phyloP scores from a whole-genome alignment of 495 filamentous ascomycete genomes.

The Corynascus novoguineensis region DNA sequence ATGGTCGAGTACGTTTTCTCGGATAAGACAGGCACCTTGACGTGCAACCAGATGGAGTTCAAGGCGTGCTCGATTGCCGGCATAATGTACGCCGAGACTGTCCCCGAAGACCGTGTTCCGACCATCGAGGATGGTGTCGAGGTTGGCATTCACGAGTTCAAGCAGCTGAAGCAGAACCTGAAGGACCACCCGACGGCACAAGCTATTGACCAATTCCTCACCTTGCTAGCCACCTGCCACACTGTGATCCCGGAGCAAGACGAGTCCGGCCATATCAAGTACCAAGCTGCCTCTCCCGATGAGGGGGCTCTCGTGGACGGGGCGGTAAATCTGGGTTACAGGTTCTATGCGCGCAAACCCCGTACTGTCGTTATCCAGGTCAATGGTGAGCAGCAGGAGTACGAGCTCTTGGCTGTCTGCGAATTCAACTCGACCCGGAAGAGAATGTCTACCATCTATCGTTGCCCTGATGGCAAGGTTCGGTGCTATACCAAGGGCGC shows the following conservation, averaged over 20 bases:
- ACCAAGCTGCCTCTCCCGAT: slow-evolving; percentile 95
- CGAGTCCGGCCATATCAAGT: slow-evolving; percentile 79
- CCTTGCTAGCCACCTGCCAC: slow-evolving; percentile 85
- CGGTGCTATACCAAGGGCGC: slow-evolving; percentile 93
- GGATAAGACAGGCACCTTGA: slow-evolving; percentile 98
- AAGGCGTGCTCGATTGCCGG: slow-evolving; percentile 89
- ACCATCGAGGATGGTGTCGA: slow-evolving; percentile 68
- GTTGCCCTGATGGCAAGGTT: slow-evolving; percentile 93
- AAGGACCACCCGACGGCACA: slow-evolving; percentile 59
- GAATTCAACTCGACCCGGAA: slow-evolving; percentile 99
- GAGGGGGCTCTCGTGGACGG: slow-evolving; percentile 96
- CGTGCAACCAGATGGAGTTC: slow-evolving; percentile 99
- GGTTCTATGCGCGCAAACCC: slow-evolving; percentile 85
- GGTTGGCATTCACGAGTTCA: slow-evolving; percentile 83
- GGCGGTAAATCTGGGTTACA: slow-evolving; percentile 77
- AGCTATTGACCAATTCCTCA: slow-evolving; percentile 84
- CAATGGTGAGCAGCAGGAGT: slow-evolving; percentile 66
- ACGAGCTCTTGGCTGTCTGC: slow-evolving; percentile 90
- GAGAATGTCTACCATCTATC: slow-evolving; percentile 94
- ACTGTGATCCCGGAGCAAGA: slow-evolving; percentile 92
- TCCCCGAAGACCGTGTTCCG: slow-evolving; percentile 85
- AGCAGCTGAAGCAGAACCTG: slow-evolving; percentile 65
- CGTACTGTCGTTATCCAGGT: slow-evolving; percentile 74
- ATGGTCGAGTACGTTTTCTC: slow-evolving; percentile 99
- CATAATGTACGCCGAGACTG: slow-evolving; percentile 88